These are phyloP conservation scores for Pterulicium gracile DNA, from an alignment of 1,284 basidiomycete species.

Conservation along the genomic window DNA sequence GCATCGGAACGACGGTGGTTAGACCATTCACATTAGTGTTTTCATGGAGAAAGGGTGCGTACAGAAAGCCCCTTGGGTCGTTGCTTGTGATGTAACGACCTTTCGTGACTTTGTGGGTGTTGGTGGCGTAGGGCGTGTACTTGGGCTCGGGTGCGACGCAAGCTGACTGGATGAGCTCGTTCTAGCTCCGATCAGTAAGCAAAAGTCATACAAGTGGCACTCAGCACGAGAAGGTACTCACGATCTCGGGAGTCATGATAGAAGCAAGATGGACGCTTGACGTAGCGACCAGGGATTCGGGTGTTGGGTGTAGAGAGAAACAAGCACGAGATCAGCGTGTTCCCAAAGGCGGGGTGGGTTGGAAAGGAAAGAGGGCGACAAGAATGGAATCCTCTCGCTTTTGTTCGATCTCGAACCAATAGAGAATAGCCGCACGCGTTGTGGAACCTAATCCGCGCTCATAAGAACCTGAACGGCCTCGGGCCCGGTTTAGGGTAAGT, in stretches of 20 bases:
- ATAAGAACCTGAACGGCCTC: slow-evolving; percentile 1
- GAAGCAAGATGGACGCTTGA: too few relatives aligned
- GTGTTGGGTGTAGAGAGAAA: too few relatives aligned
- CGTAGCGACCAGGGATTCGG: too few relatives aligned
- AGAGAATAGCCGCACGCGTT: neutral
- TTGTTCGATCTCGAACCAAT: neutral
- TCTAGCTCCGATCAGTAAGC: too few relatives aligned
- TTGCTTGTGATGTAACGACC: slow-evolving; percentile 81
- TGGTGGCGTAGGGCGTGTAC: slow-evolving; percentile 66
- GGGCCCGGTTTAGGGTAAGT: neutral
- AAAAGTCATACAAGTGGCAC: too few relatives aligned
- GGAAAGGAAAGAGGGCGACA: neutral
- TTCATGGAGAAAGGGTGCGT: slow-evolving; percentile 18
- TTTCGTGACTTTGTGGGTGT: slow-evolving; percentile 72
- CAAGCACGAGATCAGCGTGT: too few relatives aligned
- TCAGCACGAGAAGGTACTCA: too few relatives aligned
- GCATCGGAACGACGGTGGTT: slow-evolving; percentile 2
- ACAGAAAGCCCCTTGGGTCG: slow-evolving; percentile 83
- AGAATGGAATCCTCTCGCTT: neutral
- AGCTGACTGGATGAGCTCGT: slow-evolving; percentile 26
- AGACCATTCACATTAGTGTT: neutral
- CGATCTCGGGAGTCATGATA: too few relatives aligned
- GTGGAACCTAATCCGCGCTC: slow-evolving; percentile 1
- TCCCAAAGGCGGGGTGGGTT: too few relatives aligned
- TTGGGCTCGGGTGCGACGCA: slow-evolving; percentile 37